Percentiles rank a stretch among this genome's conserved stretches.
Conservation (phyloP, 352 stramenopile genomes). For the Phytophthora foliorum region DNA sequence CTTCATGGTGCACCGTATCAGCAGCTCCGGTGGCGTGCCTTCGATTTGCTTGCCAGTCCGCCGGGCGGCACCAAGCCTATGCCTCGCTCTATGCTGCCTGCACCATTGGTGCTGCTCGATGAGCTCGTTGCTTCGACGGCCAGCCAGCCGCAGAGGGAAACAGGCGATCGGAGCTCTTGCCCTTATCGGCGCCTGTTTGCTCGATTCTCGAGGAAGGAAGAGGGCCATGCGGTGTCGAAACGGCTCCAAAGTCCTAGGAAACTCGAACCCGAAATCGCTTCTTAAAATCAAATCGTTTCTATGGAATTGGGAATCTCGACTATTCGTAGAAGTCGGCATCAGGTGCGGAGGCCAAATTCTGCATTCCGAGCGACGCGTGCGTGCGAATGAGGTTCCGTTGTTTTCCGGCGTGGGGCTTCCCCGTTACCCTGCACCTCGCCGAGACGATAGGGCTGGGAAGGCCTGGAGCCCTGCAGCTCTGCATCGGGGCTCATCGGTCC, state of each 20-base stretch:
- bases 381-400: conserved; percentile 12
- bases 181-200: conserved; percentile 37
- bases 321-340: conserved; percentile 10
- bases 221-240: too few species aligned
- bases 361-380: neutral
- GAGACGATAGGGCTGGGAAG: neutral
- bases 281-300: conserved; percentile 4
- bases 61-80: conserved; percentile 1
- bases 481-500: conserved; percentile 5
- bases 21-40: conserved; percentile 1
- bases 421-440: conserved; percentile 14
- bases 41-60: conserved; percentile 1
- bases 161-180: conserved; percentile 29
- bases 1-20: conserved; percentile 37
- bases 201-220: too few species aligned
- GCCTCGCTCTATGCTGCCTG: conserved; percentile 19
- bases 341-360: conserved; percentile 12
- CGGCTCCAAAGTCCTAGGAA: neutral
- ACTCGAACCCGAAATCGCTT: neutral
- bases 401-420: neutral
- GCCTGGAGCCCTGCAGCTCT: neutral
- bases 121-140: neutral
- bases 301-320: neutral
- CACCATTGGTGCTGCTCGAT: neutral
- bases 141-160: conserved; percentile 31